Conservation (phyloP, 2,329 filamentous ascomycete species). For the Chrysosporium queenslandicum region DNA sequence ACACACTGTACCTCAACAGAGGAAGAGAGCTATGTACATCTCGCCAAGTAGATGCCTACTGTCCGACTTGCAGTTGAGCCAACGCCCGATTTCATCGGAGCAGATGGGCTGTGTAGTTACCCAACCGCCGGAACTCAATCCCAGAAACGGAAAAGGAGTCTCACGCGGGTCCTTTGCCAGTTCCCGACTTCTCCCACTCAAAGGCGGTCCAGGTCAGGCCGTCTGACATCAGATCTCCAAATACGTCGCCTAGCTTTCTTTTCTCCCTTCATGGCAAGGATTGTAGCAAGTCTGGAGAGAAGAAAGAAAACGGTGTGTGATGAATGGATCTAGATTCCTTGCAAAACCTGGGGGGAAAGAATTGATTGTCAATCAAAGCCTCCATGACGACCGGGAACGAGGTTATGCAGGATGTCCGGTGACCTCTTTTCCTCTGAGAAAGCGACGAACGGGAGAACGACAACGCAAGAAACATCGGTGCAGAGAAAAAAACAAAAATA, state of each 20-base stretch:
- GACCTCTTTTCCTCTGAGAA: neutral
- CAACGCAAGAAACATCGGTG: constrained; percentile 10
- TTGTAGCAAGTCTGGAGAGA: neutral
- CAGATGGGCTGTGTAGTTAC: neutral
- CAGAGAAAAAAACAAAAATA: neutral
- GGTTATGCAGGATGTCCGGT: constrained; percentile 12
- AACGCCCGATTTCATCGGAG: neutral
- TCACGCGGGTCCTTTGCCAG: neutral
- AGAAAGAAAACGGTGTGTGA: neutral
- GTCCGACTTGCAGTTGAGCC: neutral
- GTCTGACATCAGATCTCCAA: neutral
- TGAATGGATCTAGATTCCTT: neutral
- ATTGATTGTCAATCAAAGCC: no score
- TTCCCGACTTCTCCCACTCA: no score
- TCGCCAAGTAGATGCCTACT: neutral
- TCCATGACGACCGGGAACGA: no score
- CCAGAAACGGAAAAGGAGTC: neutral
- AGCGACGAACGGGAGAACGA: constrained; percentile 11
- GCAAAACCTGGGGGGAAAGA: no score
- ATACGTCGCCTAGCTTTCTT: neutral
- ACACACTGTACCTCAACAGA: no score
- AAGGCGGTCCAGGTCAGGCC: no score
- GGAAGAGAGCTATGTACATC: no score
- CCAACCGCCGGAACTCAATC: neutral
- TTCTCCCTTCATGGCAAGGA: neutral